Conservation (phyloP, 805 yeast species). For the Starmerella tilneyi region DNA sequence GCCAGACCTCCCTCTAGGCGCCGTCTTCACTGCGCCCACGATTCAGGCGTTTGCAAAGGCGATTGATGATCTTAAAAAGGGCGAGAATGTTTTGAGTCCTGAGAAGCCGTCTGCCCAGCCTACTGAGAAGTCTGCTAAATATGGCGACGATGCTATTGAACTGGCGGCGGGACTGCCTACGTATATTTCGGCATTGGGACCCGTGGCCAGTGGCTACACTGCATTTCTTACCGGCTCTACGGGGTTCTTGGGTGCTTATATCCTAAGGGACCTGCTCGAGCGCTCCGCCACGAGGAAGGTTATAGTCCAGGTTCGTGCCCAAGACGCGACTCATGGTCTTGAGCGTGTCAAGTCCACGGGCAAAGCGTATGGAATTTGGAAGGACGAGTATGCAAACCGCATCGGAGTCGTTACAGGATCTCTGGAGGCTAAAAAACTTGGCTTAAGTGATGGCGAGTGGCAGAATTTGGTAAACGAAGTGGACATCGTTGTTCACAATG, state of each 20-base stretch:
- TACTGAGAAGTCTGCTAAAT: constrained; percentile 34
- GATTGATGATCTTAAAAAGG: constrained; percentile 47
- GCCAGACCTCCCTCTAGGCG: constrained; percentile 73
- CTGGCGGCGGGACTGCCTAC: constrained; percentile 37
- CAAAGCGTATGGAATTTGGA: constrained; percentile 72
- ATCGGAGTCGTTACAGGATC: constrained; percentile 77
- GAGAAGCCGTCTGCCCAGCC: constrained; percentile 26
- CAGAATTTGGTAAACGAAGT: constrained; percentile 42
- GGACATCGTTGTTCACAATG: constrained; percentile 87
- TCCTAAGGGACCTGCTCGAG: constrained; percentile 62
- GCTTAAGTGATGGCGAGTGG: constrained; percentile 54
- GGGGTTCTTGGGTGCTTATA: constrained; percentile 90
- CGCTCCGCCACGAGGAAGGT: constrained; percentile 51
- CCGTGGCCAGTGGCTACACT: constrained; percentile 35
- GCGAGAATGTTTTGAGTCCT: constrained; percentile 27
- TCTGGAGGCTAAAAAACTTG: constrained; percentile 62
- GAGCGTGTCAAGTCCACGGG: constrained; percentile 69
- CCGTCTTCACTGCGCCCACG: constrained; percentile 83
- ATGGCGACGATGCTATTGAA: constrained; percentile 64
- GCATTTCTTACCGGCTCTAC: constrained; percentile 92
- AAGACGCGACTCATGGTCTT: constrained; percentile 53
- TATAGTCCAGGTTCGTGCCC: constrained; percentile 83
- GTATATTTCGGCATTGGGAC: constrained; percentile 39
- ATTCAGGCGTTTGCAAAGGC: constrained; percentile 66
- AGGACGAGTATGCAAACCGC: constrained; percentile 44